Conservation (phyloP, 2,329 filamentous ascomycete genomes). For the Talaromyces sp. region DNA sequence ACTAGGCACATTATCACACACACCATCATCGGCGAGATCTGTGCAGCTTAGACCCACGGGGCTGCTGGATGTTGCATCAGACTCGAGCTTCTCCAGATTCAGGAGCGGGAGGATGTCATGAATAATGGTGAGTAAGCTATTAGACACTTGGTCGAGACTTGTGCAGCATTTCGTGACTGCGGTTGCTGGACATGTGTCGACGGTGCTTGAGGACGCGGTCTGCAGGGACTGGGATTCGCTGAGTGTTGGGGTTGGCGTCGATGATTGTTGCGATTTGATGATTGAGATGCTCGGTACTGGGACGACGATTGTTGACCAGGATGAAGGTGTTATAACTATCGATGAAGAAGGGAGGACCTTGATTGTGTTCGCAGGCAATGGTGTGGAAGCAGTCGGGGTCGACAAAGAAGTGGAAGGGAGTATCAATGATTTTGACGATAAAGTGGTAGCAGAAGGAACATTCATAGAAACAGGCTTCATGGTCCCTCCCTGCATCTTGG, state of each 20-base stretch:
- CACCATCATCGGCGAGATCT: neutral
- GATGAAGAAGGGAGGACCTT: slow-evolving; percentile 1
- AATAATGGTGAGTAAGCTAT: neutral
- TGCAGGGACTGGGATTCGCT: neutral
- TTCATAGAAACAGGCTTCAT: neutral
- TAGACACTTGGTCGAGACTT: neutral
- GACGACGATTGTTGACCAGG: neutral
- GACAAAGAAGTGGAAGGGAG: neutral
- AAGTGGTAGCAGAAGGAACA: neutral
- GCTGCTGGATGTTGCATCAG: neutral
- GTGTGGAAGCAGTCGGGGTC: neutral
- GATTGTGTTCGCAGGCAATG: neutral
- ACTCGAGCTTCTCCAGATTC: neutral
- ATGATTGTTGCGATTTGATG: neutral
- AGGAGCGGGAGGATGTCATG: slow-evolving; percentile 1
- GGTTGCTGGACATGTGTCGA: neutral
- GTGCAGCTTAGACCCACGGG: slow-evolving; percentile 1
- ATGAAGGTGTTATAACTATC: slow-evolving; percentile 1
- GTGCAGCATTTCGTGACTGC: slow-evolving; percentile 7
- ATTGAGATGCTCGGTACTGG: neutral
- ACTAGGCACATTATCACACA: slow-evolving; percentile 5
- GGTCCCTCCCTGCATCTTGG: neutral
- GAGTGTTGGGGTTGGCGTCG: neutral
- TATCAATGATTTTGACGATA: neutral
- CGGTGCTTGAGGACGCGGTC: neutral